Evolutionary conservation across 306 rosid genomes (phyloP), one percentile per base, ranked within the genome.

Genomic region (Abrus precatorius): DNA sequence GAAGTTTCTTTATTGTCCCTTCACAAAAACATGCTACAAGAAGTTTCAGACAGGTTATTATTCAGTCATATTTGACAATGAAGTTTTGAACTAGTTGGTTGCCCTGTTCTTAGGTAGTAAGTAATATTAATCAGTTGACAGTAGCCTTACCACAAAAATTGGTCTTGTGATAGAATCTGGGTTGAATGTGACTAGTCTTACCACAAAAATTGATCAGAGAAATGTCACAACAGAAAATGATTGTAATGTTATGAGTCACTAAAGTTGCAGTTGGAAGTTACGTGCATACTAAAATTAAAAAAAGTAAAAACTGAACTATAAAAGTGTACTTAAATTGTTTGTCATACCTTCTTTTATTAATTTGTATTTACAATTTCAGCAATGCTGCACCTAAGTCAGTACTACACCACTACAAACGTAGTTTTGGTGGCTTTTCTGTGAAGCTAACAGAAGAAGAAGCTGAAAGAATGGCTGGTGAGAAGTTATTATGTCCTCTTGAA

Each of bases 381-480:
- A 11, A 34, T 67, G 27, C 30, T 38, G 66, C n/a, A 47, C 74
- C 85, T 0, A 84, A 74, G 20, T 34, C 80, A 5, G n/a, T 87
- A 29, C 28, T 87, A 1, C 72, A 81, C 33, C 81, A 78, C 84
- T 89, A 75, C 81, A 81, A 72, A 5, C 82, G 86, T 67, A 85
- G 91, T 56, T 87, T 89, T 54, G 65, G 27, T 78, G 93, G 93
- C 27, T 89, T 89, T 44, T 85, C 62, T 1, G 87, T 6, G 0
- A 72, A 71, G 76, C 61, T 87, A 13, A 80, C 90, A 3, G 72
- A 71, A 55, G 63, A 69, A 13, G 90, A 89, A 83, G 89, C 84
- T 0, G 29, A 83, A 0, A 83, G 63, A 78, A 41, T 83, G 54
- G 62, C 85, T 5, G 86, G 91, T 85, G 14, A 12, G 50, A 53